Conservation (phyloP, 768 basidiomycete genomes). For the Punctularia strigosozonata region DNA sequence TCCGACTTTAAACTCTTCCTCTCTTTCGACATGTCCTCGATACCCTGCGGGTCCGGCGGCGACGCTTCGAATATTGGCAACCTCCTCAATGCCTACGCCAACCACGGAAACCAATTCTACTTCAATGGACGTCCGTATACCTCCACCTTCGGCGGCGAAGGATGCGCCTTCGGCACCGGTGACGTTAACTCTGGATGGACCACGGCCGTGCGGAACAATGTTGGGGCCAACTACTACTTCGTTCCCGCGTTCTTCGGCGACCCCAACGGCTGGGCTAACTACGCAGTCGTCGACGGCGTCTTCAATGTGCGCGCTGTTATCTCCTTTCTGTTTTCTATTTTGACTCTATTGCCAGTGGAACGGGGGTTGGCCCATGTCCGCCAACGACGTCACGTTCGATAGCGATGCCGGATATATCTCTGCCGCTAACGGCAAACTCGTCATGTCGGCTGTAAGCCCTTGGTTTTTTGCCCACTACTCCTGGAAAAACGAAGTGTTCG, state of each 20-base stretch:
- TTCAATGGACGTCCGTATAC: conserved; percentile 39
- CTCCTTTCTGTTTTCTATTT: neutral
- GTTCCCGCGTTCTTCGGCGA: conserved; percentile 62
- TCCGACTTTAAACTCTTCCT: conserved; percentile 41
- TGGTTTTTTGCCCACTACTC: conserved; percentile 68
- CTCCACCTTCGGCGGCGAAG: conserved; percentile 63
- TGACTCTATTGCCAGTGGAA: conserved; percentile 44
- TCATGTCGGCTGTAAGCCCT: conserved; percentile 50
- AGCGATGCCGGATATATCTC: conserved; percentile 12
- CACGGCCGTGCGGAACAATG: conserved; percentile 34
- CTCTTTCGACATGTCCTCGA: conserved; percentile 23
- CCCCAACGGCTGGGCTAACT: conserved; percentile 30
- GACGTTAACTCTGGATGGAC: conserved; percentile 44
- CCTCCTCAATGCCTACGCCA: conserved; percentile 40
- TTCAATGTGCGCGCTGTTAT: conserved; percentile 36
- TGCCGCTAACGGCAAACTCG: conserved; percentile 16
- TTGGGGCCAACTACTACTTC: conserved; percentile 44
- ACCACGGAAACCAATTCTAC: conserved; percentile 48
- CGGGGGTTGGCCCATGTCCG: conserved; percentile 56
- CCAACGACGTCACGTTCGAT: conserved; percentile 12
- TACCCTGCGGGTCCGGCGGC: conserved; percentile 36
- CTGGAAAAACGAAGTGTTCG: conserved; percentile 67
- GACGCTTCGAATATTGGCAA: conserved; percentile 40
- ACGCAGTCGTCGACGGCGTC: conserved; percentile 38
- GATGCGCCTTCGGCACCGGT: conserved; percentile 51